Conservation (phyloP, 371 early-diverging fungal genomes). For the Syncephalastrum sp. region DNA sequence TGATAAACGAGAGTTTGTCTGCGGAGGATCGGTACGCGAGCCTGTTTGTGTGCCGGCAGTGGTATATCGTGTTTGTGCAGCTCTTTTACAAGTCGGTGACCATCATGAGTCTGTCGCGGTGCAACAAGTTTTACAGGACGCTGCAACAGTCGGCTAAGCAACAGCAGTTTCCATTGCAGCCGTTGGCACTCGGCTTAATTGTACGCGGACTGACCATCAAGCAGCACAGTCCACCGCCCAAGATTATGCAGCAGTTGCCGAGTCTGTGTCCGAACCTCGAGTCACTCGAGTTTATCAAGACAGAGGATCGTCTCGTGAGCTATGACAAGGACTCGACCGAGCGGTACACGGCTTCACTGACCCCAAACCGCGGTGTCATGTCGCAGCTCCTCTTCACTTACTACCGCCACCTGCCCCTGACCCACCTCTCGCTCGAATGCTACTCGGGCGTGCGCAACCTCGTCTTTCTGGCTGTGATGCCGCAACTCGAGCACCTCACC, state of each 20-base stretch:
- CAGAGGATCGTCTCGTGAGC: slow-evolving; percentile 6
- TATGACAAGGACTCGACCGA: not conserved
- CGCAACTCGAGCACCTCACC: not conserved
- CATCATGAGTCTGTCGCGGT: not conserved
- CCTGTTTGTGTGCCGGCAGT: too few relatives aligned
- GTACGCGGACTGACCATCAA: not conserved
- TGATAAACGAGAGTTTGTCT: not conserved
- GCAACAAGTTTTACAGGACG: slow-evolving; percentile 2
- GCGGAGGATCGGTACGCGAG: not conserved
- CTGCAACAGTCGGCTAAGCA: not conserved
- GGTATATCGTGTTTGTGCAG: too few relatives aligned
- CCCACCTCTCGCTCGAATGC: slow-evolving; percentile 1
- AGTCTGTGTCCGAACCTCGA: not conserved
- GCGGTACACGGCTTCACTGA: not conserved
- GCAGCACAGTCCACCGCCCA: slow-evolving; percentile 6
- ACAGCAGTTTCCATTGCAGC: not conserved
- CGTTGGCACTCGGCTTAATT: not conserved
- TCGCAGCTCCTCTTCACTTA: slow-evolving; percentile 4
- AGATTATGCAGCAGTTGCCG: slow-evolving; percentile 2
- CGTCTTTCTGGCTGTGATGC: slow-evolving; percentile 3
- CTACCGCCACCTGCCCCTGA: not conserved
- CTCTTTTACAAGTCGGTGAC: slow-evolving; percentile 2
- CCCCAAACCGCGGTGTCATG: slow-evolving; percentile 4
- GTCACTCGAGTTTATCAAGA: slow-evolving; percentile 2
- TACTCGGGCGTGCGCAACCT: slow-evolving; percentile 1